phyloP scores from a whole-genome alignment of 2,329 filamentous ascomycete species.

The Talaromyces sp. region DNA sequence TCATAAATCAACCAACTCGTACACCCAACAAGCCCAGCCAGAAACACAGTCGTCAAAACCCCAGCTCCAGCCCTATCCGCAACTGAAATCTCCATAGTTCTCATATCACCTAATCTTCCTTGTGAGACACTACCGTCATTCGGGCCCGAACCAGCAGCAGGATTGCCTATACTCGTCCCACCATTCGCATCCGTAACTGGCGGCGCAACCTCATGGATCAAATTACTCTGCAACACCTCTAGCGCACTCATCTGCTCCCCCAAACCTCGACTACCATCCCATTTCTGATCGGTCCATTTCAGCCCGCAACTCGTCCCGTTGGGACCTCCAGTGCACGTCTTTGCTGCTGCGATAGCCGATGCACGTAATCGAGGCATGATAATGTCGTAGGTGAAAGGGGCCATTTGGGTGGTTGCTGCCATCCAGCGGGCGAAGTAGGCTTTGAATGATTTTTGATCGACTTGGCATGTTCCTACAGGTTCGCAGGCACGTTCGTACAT shows the following conservation, averaged over 20 bases:
- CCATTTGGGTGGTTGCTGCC: slow-evolving; percentile 57
- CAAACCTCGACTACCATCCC: slow-evolving; percentile 37
- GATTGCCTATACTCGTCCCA: slow-evolving; percentile 32
- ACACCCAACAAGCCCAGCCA: slow-evolving; percentile 33
- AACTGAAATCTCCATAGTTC: slow-evolving; percentile 25
- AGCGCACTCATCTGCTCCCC: slow-evolving; percentile 41
- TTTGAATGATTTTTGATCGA: slow-evolving; percentile 65
- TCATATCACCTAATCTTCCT: slow-evolving; percentile 17
- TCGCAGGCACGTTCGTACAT: slow-evolving; percentile 63
- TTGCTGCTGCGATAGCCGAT: slow-evolving; percentile 54
- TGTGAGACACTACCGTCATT: slow-evolving; percentile 18
- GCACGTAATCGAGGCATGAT: slow-evolving; percentile 52
- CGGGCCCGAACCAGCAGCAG: slow-evolving; percentile 26
- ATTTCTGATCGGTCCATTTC: slow-evolving; percentile 38
- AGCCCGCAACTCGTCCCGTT: slow-evolving; percentile 37
- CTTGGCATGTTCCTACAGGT: slow-evolving; percentile 52
- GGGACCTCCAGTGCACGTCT: slow-evolving; percentile 51
- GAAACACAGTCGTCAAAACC: slow-evolving; percentile 40
- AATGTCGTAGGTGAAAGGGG: slow-evolving; percentile 52
- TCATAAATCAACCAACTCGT: slow-evolving; percentile 38
- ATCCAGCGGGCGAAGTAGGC: slow-evolving; percentile 62
- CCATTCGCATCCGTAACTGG: slow-evolving; percentile 31
- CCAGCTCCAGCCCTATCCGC: slow-evolving; percentile 43
- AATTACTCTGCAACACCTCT: slow-evolving; percentile 34
- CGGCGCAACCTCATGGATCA: slow-evolving; percentile 29